phyloP scores from a whole-genome alignment of 2,329 filamentous ascomycete species.

The Pyrenophora tritici-repentis region DNA sequence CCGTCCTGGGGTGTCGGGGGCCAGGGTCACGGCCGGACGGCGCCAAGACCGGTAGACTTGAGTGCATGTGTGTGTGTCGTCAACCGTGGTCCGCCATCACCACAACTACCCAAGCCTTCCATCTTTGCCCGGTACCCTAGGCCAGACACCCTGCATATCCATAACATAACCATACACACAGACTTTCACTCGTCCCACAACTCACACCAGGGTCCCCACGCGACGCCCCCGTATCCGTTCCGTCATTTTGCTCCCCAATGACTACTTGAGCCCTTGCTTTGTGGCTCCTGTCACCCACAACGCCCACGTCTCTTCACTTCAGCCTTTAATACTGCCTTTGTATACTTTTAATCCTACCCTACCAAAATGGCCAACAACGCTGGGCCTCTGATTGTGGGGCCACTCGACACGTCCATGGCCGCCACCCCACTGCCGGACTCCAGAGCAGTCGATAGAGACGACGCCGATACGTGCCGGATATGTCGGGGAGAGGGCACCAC shows the following conservation, averaged over 20 bases:
- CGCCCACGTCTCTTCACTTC: neutral
- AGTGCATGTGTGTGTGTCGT: too few species aligned
- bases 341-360: slow-evolving; percentile 2
- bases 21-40: too few species aligned
- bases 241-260: slow-evolving; percentile 22
- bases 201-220: neutral
- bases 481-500: slow-evolving; percentile 85
- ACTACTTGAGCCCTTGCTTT: slow-evolving; percentile 26
- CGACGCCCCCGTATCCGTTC: slow-evolving; percentile 1
- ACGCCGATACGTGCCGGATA: slow-evolving; percentile 91
- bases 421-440: slow-evolving; percentile 38
- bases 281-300: slow-evolving; percentile 22
- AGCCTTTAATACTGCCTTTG: neutral
- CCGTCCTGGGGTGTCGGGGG: too few species aligned
- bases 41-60: too few species aligned
- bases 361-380: slow-evolving; percentile 30
- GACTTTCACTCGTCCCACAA: neutral
- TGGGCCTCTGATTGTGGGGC: too few species aligned
- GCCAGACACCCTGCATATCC: too few species aligned
- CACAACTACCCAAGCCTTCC: too few species aligned
- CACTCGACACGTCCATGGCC: slow-evolving; percentile 9
- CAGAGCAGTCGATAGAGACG: slow-evolving; percentile 47
- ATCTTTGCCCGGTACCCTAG: too few species aligned
- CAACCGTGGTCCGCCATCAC: too few species aligned
- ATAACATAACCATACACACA: too few species aligned